Evolutionary conservation across 2,329 filamentous ascomycete species (phyloP).

Genomic region (Ophiosphaerella korrae): DNA sequence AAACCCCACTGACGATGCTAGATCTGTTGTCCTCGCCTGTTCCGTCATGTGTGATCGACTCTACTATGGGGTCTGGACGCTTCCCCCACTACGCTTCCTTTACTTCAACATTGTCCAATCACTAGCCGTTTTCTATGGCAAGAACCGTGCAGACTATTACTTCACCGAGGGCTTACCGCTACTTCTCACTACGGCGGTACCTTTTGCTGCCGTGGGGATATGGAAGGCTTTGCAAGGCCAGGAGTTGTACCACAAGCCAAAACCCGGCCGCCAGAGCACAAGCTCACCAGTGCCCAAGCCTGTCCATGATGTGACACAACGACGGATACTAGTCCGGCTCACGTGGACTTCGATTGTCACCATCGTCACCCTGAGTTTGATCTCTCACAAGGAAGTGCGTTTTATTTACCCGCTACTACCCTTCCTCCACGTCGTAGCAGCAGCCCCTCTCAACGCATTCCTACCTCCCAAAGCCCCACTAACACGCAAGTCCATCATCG

Average conservation of each 20-base stretch:
- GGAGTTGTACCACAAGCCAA: constrained; percentile 23
- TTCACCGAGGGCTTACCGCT: constrained; percentile 86
- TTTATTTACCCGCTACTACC: constrained; percentile 95
- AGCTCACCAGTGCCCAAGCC: neutral
- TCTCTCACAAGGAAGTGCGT: constrained; percentile 95
- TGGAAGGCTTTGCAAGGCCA: constrained; percentile 49
- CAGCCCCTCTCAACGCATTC: constrained; percentile 68
- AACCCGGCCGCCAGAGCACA: neutral
- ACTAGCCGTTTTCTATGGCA: constrained; percentile 89
- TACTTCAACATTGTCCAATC: constrained; percentile 89
- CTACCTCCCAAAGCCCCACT: constrained; percentile 53
- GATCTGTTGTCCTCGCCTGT: constrained; percentile 63
- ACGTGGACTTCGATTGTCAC: constrained; percentile 58
- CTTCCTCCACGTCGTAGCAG: constrained; percentile 79
- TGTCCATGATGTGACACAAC: constrained; percentile 8
- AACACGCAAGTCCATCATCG: constrained; percentile 58
- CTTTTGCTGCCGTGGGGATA: constrained; percentile 72
- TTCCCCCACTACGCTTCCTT: constrained; percentile 85
- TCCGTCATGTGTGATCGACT: constrained; percentile 73
- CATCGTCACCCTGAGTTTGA: constrained; percentile 72
- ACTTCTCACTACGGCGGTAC: constrained; percentile 80
- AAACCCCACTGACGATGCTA: constrained; percentile 36
- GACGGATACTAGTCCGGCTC: constrained; percentile 31
- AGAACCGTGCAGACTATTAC: constrained; percentile 92
- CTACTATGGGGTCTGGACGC: constrained; percentile 85